A percentile compares a stretch with the other conserved stretches of the same genome.
Conservation (phyloP, 331 rosid species). For the Arachis monticola region DNA sequence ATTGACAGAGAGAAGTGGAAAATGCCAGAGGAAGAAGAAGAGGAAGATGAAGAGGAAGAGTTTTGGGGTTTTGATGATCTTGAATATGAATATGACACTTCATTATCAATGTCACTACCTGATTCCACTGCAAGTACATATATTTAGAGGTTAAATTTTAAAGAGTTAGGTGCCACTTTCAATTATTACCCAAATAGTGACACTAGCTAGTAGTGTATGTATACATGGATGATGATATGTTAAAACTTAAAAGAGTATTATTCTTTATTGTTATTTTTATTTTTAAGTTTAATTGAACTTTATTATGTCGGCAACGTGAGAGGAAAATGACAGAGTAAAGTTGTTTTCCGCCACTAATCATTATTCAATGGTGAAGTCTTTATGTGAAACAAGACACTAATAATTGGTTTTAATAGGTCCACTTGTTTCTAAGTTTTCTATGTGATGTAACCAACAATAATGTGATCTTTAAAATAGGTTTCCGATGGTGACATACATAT, state of each 20-base stretch:
- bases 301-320: conserved; percentile 43
- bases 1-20: conserved; percentile 74
- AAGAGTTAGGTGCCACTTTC: conserved; percentile 7
- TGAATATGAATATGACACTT: conserved; percentile 75
- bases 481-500: conserved; percentile 30
- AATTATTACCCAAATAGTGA: not conserved
- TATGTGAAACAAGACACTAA: conserved; percentile 14
- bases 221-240: too few relatives aligned
- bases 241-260: too few relatives aligned
- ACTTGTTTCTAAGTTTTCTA: not conserved
- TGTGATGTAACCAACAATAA: conserved; percentile 30
- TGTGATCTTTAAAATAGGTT: not conserved
- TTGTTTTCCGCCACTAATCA: conserved; percentile 14
- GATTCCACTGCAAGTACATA: conserved; percentile 61
- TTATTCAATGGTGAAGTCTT: conserved; percentile 2
- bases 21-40: conserved; percentile 85
- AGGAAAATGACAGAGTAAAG: conserved; percentile 33
- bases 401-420: conserved; percentile 14
- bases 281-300: conserved; percentile 17
- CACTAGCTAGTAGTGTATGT: too few relatives aligned
- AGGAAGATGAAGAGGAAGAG: conserved; percentile 71
- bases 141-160: conserved; percentile 21
- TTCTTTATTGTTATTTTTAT: not conserved
- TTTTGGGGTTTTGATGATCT: conserved; percentile 96
- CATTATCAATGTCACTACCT: conserved; percentile 75